Evolutionary conservation across 2,329 filamentous ascomycete genomes (phyloP).

Genomic region (Penicillium fuscoglaucum): DNA sequence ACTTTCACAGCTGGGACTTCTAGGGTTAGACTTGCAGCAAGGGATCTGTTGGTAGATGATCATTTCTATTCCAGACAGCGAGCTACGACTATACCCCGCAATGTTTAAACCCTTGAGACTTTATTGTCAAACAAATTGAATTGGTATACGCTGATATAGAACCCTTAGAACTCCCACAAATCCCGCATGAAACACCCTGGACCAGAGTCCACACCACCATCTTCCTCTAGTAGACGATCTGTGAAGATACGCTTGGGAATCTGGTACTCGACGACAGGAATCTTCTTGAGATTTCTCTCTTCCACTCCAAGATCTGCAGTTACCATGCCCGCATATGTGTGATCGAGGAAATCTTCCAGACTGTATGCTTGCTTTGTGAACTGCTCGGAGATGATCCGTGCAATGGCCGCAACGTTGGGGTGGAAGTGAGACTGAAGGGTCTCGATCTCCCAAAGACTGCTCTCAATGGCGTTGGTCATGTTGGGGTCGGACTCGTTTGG

Average conservation of each 20-base stretch:
- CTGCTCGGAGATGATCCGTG: conserved; percentile 91
- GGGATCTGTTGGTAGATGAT: conserved; percentile 2
- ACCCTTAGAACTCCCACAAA: conserved; percentile 41
- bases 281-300: conserved; percentile 77
- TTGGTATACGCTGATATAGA: conserved; percentile 15
- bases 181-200: conserved; percentile 38
- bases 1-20: not conserved
- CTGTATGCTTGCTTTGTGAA: conserved; percentile 96
- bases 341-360: conserved; percentile 95
- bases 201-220: conserved; percentile 42
- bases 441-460: conserved; percentile 91
- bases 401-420: conserved; percentile 90
- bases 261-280: conserved; percentile 87
- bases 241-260: conserved; percentile 83
- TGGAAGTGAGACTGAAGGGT: conserved; percentile 92
- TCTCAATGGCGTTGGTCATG: conserved; percentile 83
- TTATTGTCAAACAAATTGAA: conserved; percentile 8
- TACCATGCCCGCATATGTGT: conserved; percentile 76
- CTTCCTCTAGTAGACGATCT: conserved; percentile 42
- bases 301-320: conserved; percentile 69
- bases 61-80: not conserved
- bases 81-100: conserved; percentile 2
- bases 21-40: not conserved
- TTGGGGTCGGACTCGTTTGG: conserved; percentile 77
- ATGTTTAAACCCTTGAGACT: not conserved